Percentiles rank a stretch among this genome's conserved stretches.
phyloP scores from a whole-genome alignment of 2,329 filamentous ascomycete genomes.

The Phialophora chinensis region DNA sequence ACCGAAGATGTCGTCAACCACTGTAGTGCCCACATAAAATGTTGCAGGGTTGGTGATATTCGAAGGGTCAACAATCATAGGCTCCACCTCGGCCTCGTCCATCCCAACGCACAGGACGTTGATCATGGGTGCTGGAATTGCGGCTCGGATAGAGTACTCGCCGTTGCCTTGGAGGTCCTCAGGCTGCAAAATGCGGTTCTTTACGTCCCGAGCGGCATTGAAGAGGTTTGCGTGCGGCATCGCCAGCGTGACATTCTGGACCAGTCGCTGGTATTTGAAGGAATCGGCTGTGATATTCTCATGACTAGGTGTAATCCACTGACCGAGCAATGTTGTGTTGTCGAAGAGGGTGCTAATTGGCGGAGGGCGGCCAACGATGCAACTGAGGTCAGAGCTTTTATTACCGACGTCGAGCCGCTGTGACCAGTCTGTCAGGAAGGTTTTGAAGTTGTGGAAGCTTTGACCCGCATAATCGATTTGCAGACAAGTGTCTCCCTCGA shows the following conservation, averaged over 20 bases:
- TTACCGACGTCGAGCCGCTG: slow-evolving; percentile 54
- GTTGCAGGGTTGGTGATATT: slow-evolving; percentile 39
- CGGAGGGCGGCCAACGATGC: slow-evolving; percentile 54
- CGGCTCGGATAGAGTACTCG: slow-evolving; percentile 70
- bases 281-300: slow-evolving; percentile 61
- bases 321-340: slow-evolving; percentile 72
- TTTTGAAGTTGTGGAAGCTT: slow-evolving; percentile 70
- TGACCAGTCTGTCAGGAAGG: slow-evolving; percentile 65
- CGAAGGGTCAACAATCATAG: slow-evolving; percentile 58
- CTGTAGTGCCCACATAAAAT: slow-evolving; percentile 62
- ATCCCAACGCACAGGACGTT: slow-evolving; percentile 77
- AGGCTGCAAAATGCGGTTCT: slow-evolving; percentile 74
- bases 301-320: slow-evolving; percentile 67
- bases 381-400: slow-evolving; percentile 42
- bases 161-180: slow-evolving; percentile 68
- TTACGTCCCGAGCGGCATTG: slow-evolving; percentile 63
- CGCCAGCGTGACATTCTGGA: slow-evolving; percentile 78
- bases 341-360: slow-evolving; percentile 71
- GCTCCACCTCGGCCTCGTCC: slow-evolving; percentile 62
- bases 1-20: slow-evolving; percentile 72
- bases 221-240: slow-evolving; percentile 77
- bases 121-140: slow-evolving; percentile 71
- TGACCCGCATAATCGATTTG: slow-evolving; percentile 73
- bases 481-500: slow-evolving; percentile 64
- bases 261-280: slow-evolving; percentile 58